These are phyloP conservation scores for Rhynchosporium graminicola DNA, from an alignment of 2,329 filamentous ascomycete genomes.

Conservation along the genomic window DNA sequence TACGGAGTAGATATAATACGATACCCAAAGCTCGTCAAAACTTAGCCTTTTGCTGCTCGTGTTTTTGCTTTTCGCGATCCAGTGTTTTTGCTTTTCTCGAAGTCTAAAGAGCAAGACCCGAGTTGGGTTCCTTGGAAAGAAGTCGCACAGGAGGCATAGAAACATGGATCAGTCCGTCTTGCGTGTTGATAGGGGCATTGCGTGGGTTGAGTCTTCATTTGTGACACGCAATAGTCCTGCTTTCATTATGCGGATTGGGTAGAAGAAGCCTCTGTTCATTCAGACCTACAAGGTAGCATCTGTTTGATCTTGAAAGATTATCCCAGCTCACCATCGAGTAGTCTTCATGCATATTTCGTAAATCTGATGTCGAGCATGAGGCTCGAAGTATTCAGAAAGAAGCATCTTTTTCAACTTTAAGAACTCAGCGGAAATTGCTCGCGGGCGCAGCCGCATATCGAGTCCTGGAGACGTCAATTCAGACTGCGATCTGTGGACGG, in stretches of 20 bases:
- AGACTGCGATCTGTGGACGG: neutral
- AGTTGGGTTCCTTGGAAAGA: neutral
- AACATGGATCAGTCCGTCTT: neutral
- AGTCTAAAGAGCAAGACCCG: neutral
- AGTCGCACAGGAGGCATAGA: neutral
- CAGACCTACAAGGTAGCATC: neutral
- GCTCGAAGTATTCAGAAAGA: neutral
- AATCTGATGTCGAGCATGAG: neutral
- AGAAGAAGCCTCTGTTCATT: too few species aligned
- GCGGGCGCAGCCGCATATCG: constrained; percentile 9
- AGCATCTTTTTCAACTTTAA: neutral
- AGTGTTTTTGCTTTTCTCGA: neutral
- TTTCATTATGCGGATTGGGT: neutral
- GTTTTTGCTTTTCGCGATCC: neutral
- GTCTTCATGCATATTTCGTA: neutral
- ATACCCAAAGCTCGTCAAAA: constrained; percentile 26
- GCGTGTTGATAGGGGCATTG: neutral
- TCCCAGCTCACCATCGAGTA: neutral
- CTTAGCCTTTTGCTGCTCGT: neutral
- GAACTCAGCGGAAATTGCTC: neutral
- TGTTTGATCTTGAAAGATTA: neutral
- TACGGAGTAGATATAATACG: constrained; percentile 25
- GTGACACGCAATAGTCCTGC: neutral
- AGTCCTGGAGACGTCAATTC: neutral
- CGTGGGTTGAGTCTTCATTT: neutral